Conservation (phyloP, 768 basidiomycete genomes). For the Boletus sensibilis region DNA sequence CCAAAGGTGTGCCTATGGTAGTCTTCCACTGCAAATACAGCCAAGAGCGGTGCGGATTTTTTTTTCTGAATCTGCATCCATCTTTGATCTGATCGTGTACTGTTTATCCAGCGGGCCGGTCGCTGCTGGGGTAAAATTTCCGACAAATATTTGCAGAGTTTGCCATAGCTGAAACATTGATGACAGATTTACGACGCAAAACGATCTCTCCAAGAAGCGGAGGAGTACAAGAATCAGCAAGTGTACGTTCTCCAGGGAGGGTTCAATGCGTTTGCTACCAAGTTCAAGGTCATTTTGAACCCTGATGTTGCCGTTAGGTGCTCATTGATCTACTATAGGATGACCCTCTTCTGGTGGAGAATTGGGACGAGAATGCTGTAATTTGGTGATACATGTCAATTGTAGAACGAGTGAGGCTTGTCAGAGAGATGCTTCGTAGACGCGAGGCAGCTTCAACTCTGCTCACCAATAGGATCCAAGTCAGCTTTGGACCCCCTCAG, state of each 20-base stretch:
- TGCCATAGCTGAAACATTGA: conserved; percentile 1
- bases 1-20: conserved; percentile 59
- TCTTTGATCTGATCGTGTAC: conserved; percentile 4
- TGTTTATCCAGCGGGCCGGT: conserved; percentile 62
- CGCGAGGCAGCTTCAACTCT: neutral
- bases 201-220: conserved; percentile 43
- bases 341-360: conserved; percentile 70
- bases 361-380: conserved; percentile 57
- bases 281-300: conserved; percentile 52
- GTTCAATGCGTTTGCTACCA: conserved; percentile 67
- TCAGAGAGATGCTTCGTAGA: neutral
- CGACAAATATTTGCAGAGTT: neutral
- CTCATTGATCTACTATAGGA: conserved; percentile 38
- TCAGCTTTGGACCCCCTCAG: conserved; percentile 9
- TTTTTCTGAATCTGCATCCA: neutral
- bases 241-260: conserved; percentile 70
- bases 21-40: conserved; percentile 81
- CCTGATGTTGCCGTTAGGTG: no score
- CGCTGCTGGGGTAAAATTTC: conserved; percentile 61
- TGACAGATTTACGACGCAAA: conserved; percentile 66
- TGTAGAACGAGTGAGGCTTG: neutral
- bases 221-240: conserved; percentile 48
- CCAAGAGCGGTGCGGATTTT: conserved; percentile 61
- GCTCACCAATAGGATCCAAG: neutral
- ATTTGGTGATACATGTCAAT: conserved; percentile 48